A percentile compares a stretch with the other conserved stretches of the same genome.
Evolutionary conservation across 177 flowering plant species (phyloP).

Genomic region (Tripterygium wilfordii): DNA sequence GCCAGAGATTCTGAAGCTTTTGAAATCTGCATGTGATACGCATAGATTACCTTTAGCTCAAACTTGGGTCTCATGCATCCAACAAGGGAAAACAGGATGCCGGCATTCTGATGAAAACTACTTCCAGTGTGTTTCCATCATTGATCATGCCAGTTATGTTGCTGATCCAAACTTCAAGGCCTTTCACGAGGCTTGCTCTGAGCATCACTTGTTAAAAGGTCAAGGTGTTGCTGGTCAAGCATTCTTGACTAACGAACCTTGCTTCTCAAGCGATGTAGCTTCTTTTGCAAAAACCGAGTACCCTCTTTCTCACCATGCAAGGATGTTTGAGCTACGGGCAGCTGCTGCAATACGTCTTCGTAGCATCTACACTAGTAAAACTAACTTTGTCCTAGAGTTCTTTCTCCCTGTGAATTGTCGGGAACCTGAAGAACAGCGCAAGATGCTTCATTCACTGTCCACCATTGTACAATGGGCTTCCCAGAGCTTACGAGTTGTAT

Average conservation of each 20-base stretch:
- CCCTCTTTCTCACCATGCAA: conserved; percentile 78
- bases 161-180: conserved; percentile 30
- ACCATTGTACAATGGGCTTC: conserved; percentile 26
- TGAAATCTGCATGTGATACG: conserved; percentile 53
- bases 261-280: conserved; percentile 57
- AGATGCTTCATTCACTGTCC: conserved; percentile 35
- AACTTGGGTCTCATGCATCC: conserved; percentile 66
- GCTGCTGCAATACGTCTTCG: conserved; percentile 80
- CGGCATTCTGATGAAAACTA: conserved; percentile 66
- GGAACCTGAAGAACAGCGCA: conserved; percentile 35
- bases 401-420: conserved; percentile 36
- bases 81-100: conserved; percentile 62
- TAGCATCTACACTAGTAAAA: conserved; percentile 37
- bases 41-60: conserved; percentile 74
- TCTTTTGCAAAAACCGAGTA: conserved; percentile 44
- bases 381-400: conserved; percentile 64
- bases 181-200: conserved; percentile 78
- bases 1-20: conserved; percentile 56
- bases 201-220: conserved; percentile 73
- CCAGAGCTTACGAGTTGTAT: conserved; percentile 35
- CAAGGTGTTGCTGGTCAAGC: conserved; percentile 75
- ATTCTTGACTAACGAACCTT: conserved; percentile 63
- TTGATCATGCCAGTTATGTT: conserved; percentile 56
- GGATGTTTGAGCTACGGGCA: conserved; percentile 52
- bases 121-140: conserved; percentile 51